Conservation (phyloP, 495 filamentous ascomycete genomes). For the Tirmania nivea region DNA sequence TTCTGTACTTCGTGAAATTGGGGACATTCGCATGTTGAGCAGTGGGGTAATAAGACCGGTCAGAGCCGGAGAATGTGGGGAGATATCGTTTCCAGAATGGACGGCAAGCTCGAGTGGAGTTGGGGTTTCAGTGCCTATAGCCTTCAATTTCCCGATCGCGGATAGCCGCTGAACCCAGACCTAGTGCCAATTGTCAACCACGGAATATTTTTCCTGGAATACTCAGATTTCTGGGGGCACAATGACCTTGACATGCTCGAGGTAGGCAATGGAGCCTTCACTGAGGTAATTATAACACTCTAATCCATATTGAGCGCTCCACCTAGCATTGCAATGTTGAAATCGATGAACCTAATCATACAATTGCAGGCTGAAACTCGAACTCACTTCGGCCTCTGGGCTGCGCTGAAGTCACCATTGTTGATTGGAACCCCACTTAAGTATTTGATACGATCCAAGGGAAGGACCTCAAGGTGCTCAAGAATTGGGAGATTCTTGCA, state of each 20-base stretch:
- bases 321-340: too few species aligned
- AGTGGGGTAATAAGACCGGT: slow-evolving; percentile 28
- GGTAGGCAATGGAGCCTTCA: slow-evolving; percentile 39
- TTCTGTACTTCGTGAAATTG: slow-evolving; percentile 45
- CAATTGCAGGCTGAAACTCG: slow-evolving; percentile 21
- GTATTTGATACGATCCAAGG: slow-evolving; percentile 22
- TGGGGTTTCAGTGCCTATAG: slow-evolving; percentile 4
- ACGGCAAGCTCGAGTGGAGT: background rate
- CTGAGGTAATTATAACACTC: slow-evolving; percentile 4
- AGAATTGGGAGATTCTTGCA: slow-evolving; percentile 35
- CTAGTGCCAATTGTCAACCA: slow-evolving; percentile 22
- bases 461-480: slow-evolving; percentile 31
- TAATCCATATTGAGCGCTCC: too few species aligned
- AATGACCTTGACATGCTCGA: slow-evolving; percentile 51
- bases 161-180: background rate
- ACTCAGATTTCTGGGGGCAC: slow-evolving; percentile 19
- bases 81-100: slow-evolving; percentile 29
- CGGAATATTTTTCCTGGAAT: slow-evolving; percentile 7
- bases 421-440: slow-evolving; percentile 38
- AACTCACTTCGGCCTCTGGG: slow-evolving; percentile 35
- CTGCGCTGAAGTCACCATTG: slow-evolving; percentile 34
- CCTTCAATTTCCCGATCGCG: background rate
- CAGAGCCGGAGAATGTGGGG: slow-evolving; percentile 35
- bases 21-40: slow-evolving; percentile 32
- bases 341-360: background rate